phyloP scores from a whole-genome alignment of 2,329 filamentous ascomycete species.

The Myriangium duriaei region DNA sequence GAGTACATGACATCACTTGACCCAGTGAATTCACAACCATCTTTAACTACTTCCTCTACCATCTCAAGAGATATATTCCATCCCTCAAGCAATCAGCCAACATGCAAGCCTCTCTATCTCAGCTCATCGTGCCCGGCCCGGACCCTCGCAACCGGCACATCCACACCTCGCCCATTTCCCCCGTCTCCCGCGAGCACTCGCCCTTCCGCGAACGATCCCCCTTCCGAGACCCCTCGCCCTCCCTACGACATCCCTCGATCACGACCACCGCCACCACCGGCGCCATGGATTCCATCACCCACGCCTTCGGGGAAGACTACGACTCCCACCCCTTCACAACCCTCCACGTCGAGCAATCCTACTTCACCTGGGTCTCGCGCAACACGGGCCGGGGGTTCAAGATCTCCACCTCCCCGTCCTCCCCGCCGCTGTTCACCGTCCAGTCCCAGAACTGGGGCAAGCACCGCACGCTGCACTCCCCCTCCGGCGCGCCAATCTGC shows the following conservation, averaged over 20 bases:
- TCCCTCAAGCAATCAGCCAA: too few relatives aligned
- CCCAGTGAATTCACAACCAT: too few relatives aligned
- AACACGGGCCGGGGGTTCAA: background rate
- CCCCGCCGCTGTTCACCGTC: background rate
- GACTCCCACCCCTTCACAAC: background rate
- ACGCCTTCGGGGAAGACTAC: background rate
- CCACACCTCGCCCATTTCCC: too few relatives aligned
- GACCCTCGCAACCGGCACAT: too few relatives aligned
- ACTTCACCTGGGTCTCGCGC: background rate
- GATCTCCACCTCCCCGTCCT: background rate
- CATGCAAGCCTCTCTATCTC: too few relatives aligned
- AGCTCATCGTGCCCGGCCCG: too few relatives aligned
- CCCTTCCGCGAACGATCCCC: too few relatives aligned
- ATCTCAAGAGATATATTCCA: too few relatives aligned
- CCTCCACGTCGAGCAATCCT: background rate
- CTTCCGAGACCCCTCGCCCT: too few relatives aligned
- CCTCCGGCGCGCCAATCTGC: background rate
- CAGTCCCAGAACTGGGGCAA: background rate
- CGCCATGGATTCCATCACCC: background rate
- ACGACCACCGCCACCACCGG: background rate
- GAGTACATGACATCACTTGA: too few relatives aligned
- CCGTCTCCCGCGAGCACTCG: too few relatives aligned
- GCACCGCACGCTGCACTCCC: background rate
- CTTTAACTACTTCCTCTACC: too few relatives aligned
- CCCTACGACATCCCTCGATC: background rate